Evolutionary conservation across 306 rosid species (phyloP).

Genomic region (Albizia julibrissin): DNA sequence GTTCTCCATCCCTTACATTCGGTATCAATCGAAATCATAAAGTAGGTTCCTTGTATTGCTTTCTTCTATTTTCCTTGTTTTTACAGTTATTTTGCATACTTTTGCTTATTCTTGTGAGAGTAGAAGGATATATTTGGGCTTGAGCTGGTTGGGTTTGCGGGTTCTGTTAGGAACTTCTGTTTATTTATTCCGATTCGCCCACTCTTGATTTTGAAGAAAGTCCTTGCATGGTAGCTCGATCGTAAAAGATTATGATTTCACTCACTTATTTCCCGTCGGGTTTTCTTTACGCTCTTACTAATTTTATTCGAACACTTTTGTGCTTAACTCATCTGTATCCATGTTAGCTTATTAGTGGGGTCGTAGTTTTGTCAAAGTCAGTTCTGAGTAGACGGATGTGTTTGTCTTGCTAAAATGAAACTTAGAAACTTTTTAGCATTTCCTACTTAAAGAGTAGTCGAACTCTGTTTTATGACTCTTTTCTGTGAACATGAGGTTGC

Average conservation of each 20-base stretch:
- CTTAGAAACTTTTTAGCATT: background rate
- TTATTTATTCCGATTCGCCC: background rate
- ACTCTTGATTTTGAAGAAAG: background rate
- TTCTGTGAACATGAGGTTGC: background rate
- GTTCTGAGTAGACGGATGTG: background rate
- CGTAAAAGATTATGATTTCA: background rate
- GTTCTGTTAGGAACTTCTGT: background rate
- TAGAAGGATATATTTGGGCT: background rate
- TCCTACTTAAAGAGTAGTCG: background rate
- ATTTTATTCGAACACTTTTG: background rate
- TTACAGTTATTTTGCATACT: background rate
- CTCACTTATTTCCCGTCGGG: background rate
- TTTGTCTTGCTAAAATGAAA: background rate
- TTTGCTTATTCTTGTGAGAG: background rate
- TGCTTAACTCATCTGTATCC: background rate
- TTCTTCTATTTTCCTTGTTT: background rate
- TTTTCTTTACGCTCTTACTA: background rate
- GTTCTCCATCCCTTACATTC: slow-evolving; percentile 29
- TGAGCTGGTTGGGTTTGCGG: background rate
- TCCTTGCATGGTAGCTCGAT: background rate
- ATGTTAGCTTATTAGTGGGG: background rate
- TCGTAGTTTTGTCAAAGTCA: background rate
- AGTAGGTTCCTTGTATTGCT: slow-evolving; percentile 3
- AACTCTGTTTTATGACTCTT: background rate
- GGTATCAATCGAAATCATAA: background rate